These are phyloP conservation scores for Exophiala bonariae DNA, from an alignment of 2,329 filamentous ascomycete genomes.

Conservation along the genomic window DNA sequence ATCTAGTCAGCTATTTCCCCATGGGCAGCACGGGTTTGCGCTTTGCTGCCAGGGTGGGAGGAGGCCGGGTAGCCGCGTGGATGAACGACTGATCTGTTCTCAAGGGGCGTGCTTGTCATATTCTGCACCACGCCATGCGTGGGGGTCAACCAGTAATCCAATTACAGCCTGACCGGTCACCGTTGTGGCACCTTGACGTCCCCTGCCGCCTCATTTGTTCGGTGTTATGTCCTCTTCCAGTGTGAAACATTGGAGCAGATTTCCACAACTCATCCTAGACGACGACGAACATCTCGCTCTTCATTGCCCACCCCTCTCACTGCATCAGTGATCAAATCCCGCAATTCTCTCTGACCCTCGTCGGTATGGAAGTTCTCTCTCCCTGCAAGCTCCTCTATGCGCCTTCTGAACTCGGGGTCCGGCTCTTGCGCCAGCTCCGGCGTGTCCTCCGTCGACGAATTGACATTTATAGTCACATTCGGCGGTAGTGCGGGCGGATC, in stretches of 20 bases:
- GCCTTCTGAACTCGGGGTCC: constrained; percentile 78
- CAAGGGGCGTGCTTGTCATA: background rate
- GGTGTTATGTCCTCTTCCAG: background rate
- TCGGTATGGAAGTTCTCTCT: constrained; percentile 80
- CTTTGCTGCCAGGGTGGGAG: constrained; percentile 82
- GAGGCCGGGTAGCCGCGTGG: constrained; percentile 81
- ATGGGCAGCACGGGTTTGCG: constrained; percentile 90
- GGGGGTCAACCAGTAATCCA: background rate
- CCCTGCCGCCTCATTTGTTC: background rate
- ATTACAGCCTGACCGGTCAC: background rate
- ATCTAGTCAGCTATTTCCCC: constrained; percentile 94
- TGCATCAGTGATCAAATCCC: constrained; percentile 77
- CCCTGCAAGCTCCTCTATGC: constrained; percentile 85
- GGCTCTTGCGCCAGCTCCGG: constrained; percentile 48
- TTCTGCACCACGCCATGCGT: background rate
- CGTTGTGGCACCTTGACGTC: background rate
- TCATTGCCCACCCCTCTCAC: constrained; percentile 66
- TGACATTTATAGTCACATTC: constrained; percentile 75
- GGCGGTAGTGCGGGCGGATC: constrained; percentile 67
- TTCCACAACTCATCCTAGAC: constrained; percentile 53
- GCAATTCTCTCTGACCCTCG: constrained; percentile 75
- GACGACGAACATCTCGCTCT: constrained; percentile 64
- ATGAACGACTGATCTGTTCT: constrained; percentile 63
- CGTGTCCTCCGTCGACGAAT: constrained; percentile 62
- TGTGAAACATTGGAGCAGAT: background rate